These are phyloP conservation scores for Lentinus brumalis DNA, from an alignment of 768 basidiomycete genomes.

Conservation along the genomic window DNA sequence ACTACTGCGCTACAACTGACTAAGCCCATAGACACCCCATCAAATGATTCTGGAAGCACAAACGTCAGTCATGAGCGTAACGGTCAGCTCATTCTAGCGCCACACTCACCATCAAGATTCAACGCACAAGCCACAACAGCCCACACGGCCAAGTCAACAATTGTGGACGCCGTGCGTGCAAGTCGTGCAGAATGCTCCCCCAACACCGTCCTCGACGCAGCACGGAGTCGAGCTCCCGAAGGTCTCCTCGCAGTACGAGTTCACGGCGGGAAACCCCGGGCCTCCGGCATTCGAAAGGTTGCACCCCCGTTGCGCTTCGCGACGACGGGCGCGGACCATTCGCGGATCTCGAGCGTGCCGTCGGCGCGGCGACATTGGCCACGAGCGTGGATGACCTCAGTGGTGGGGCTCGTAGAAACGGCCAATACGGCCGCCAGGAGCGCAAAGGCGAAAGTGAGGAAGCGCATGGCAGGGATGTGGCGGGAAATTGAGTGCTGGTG, in stretches of 20 bases:
- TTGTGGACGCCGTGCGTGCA: background rate
- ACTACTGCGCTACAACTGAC: too few relatives aligned
- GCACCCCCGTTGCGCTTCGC: slow-evolving; percentile 35
- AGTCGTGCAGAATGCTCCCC: slow-evolving; percentile 53
- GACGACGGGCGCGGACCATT: slow-evolving; percentile 70
- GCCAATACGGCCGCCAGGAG: slow-evolving; percentile 38
- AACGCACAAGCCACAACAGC: too few relatives aligned
- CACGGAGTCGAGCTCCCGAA: slow-evolving; percentile 69
- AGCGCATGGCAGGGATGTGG: background rate
- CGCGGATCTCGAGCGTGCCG: slow-evolving; percentile 70
- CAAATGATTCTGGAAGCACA: too few relatives aligned
- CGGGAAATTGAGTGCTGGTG: too few relatives aligned
- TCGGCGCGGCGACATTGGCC: slow-evolving; percentile 72
- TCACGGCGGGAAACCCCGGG: slow-evolving; percentile 62
- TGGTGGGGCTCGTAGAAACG: slow-evolving; percentile 19
- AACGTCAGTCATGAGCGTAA: too few relatives aligned
- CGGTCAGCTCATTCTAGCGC: too few relatives aligned
- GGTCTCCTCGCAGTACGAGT: slow-evolving; percentile 69
- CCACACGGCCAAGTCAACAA: background rate
- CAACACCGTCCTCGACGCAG: slow-evolving; percentile 55
- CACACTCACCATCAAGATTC: too few relatives aligned
- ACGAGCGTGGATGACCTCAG: slow-evolving; percentile 41
- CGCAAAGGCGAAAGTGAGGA: slow-evolving; percentile 23
- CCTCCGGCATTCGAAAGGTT: slow-evolving; percentile 77
- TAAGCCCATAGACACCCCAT: too few relatives aligned